Evolutionary conservation across 805 yeast genomes (phyloP).

Genomic region (Cyberlindnera amylophila): DNA sequence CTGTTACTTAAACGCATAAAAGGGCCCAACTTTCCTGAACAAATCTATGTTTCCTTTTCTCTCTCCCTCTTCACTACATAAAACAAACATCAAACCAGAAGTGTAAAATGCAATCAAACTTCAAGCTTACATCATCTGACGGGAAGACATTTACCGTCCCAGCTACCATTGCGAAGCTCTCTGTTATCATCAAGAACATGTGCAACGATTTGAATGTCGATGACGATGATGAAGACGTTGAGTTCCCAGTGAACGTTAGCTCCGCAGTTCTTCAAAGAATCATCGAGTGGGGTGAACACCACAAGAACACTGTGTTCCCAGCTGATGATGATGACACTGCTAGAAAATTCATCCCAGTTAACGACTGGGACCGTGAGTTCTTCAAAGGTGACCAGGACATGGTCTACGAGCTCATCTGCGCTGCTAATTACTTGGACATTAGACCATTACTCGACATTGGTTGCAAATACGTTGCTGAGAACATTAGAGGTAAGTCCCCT

Average conservation of each 20-base stretch:
- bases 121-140: slow-evolving; percentile 69
- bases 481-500: slow-evolving; percentile 77
- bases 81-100: no score
- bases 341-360: slow-evolving; percentile 85
- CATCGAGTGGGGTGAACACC: slow-evolving; percentile 94
- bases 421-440: slow-evolving; percentile 74
- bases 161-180: slow-evolving; percentile 79
- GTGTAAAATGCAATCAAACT: no score
- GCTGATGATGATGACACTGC: slow-evolving; percentile 83
- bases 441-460: slow-evolving; percentile 74
- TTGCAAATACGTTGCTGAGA: slow-evolving; percentile 77
- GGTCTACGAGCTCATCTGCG: slow-evolving; percentile 75
- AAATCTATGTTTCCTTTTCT: no score
- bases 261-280: slow-evolving; percentile 84
- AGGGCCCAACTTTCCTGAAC: no score
- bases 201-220: slow-evolving; percentile 66
- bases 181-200: slow-evolving; percentile 81
- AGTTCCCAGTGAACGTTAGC: slow-evolving; percentile 84
- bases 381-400: slow-evolving; percentile 90
- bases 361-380: slow-evolving; percentile 94
- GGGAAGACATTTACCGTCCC: slow-evolving; percentile 77
- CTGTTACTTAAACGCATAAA: no score
- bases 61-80: no score
- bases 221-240: slow-evolving; percentile 66
- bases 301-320: slow-evolving; percentile 72